Conservation (phyloP, 306 rosid species). For the Abrus pulchellus region DNA sequence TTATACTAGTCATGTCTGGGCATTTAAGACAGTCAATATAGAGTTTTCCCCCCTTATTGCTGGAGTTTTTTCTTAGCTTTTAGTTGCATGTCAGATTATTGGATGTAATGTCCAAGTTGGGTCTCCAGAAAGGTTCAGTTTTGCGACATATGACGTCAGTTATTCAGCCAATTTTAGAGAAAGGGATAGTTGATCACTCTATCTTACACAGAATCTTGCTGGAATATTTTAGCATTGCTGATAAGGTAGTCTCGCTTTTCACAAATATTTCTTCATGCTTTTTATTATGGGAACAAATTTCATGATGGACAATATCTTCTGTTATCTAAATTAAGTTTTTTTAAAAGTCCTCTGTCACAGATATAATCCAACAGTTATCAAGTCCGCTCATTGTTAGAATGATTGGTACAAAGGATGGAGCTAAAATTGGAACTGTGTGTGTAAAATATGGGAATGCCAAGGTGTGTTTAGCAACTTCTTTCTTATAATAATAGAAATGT, state of each 20-base stretch:
- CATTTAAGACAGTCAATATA: conserved; percentile 8
- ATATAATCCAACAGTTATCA: conserved; percentile 79
- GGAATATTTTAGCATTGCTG: conserved; percentile 87
- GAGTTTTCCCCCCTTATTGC: conserved; percentile 16
- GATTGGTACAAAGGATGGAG: conserved; percentile 90
- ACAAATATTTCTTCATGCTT: conserved; percentile 25
- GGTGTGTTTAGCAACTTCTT: conserved; percentile 57
- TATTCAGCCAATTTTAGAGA: conserved; percentile 93
- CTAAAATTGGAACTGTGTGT: conserved; percentile 83
- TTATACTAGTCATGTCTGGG: conserved; percentile 17
- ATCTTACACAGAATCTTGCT: conserved; percentile 80
- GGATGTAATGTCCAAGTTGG: conserved; percentile 81
- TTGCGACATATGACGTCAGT: conserved; percentile 77
- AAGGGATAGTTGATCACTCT: conserved; percentile 96
- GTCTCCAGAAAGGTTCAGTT: conserved; percentile 83
- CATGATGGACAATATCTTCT: conserved; percentile 21
- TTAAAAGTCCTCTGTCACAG: conserved; percentile 83
- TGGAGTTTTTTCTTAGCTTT: conserved; percentile 26
- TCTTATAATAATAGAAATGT: conserved; percentile 21
- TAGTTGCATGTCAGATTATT: conserved; percentile 64
- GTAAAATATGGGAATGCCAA: conserved; percentile 92
- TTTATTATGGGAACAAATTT: conserved; percentile 36
- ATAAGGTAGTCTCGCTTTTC: conserved; percentile 62
- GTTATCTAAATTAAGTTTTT: conserved; percentile 56
- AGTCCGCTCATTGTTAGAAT: conserved; percentile 82